These are phyloP conservation scores for Botrytis pseudocinerea DNA, from an alignment of 2,329 filamentous ascomycete genomes.

Conservation along the genomic window DNA sequence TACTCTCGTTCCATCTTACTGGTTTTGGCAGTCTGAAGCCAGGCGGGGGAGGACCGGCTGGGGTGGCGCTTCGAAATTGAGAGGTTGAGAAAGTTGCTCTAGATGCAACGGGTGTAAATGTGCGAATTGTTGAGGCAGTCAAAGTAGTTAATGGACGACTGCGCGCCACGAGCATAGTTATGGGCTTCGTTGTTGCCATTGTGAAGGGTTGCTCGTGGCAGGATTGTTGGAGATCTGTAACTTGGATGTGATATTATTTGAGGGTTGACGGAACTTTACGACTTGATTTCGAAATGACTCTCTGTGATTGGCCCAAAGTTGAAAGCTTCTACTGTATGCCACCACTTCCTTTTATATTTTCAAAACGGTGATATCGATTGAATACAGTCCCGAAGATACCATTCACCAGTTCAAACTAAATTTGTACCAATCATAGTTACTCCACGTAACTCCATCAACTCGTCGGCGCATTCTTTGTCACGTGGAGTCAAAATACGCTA, in stretches of 20 bases:
- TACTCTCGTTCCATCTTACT: slow-evolving; percentile 76
- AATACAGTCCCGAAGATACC: neutral
- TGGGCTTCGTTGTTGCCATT: slow-evolving; percentile 42
- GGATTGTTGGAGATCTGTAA: slow-evolving; percentile 31
- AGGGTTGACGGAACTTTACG: slow-evolving; percentile 25
- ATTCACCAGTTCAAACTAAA: neutral
- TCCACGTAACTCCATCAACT: neutral
- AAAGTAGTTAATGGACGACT: slow-evolving; percentile 38
- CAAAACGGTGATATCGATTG: neutral
- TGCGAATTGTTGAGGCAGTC: slow-evolving; percentile 32
- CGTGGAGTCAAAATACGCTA: slow-evolving; percentile 27
- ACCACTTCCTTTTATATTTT: slow-evolving; percentile 10
- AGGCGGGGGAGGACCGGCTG: slow-evolving; percentile 73
- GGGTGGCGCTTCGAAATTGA: slow-evolving; percentile 54
- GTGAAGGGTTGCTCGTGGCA: slow-evolving; percentile 39
- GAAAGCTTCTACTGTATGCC: slow-evolving; percentile 17
- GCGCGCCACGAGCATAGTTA: slow-evolving; percentile 42
- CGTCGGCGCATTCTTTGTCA: slow-evolving; percentile 7
- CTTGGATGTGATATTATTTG: slow-evolving; percentile 20
- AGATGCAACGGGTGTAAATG: slow-evolving; percentile 31
- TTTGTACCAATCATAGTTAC: neutral
- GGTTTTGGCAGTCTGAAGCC: slow-evolving; percentile 76
- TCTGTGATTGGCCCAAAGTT: slow-evolving; percentile 18
- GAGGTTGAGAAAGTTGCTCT: slow-evolving; percentile 39
- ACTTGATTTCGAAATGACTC: slow-evolving; percentile 21